Evolutionary conservation across 495 filamentous ascomycete species (phyloP).

Genomic region (Aspergillus sclerotiicarbonarius): DNA sequence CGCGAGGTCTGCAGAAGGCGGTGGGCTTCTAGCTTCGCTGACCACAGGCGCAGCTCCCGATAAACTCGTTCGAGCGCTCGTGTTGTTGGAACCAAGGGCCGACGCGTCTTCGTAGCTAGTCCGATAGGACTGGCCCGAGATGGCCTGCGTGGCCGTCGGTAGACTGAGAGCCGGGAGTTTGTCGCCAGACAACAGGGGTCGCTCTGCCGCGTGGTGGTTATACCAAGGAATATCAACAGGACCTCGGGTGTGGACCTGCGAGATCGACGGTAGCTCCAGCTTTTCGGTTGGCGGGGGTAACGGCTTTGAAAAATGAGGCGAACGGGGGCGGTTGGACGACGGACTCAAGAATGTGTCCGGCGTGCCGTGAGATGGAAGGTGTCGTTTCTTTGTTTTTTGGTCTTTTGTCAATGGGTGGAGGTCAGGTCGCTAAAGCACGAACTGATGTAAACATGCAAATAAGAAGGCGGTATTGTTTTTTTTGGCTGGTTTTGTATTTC

Average conservation of each 20-base stretch:
- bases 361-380: constrained; percentile 21
- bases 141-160: constrained; percentile 66
- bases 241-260: constrained; percentile 88
- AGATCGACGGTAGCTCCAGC: constrained; percentile 96
- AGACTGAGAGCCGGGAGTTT: constrained; percentile 75
- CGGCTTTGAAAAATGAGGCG: constrained; percentile 34
- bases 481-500: not conserved
- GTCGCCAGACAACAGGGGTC: constrained; percentile 68
- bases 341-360: constrained; percentile 30
- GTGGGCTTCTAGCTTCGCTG: constrained; percentile 37
- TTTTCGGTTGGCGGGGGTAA: constrained; percentile 73
- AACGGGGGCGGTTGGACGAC: constrained; percentile 18
- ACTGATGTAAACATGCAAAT: constrained; percentile 10
- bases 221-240: constrained; percentile 75
- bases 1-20: constrained; percentile 32
- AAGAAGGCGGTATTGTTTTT: not conserved
- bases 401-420: constrained; percentile 3
- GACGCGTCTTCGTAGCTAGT: constrained; percentile 46
- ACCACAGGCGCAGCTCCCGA: constrained; percentile 33
- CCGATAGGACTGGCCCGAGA: constrained; percentile 51
- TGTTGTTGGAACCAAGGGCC: constrained; percentile 26
- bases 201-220: constrained; percentile 67
- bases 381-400: constrained; percentile 17
- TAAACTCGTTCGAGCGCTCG: constrained; percentile 39
- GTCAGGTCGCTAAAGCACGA: constrained; percentile 6